Base-by-base conservation (phyloP, 2,329 filamentous ascomycete species). In the Colletotrichum tropicicola region DNA sequence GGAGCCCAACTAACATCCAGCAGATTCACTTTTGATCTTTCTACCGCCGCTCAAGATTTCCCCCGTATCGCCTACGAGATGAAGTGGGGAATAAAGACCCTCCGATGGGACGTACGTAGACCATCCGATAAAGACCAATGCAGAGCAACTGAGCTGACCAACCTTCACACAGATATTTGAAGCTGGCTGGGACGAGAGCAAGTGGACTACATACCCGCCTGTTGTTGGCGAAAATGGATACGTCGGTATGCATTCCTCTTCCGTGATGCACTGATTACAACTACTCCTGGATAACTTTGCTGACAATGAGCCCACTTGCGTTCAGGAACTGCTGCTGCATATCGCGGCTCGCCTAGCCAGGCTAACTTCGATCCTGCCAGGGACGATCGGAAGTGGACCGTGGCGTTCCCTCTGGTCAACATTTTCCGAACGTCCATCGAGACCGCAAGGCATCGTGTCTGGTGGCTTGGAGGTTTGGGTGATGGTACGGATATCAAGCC, bases 381-480 rank as follows among this genome's bases (percentile, higher is more conserved):
- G 77, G 3, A 79, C 77, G 8, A 77, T 4, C 35, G 17, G 9
- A 55, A 45, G 6, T 55, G 52, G 52, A 55, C 52, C 7, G 39
- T 21, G 3, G 39, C 39, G 17, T 45, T 55, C 27, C 52, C 52
- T 73, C 19, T 78, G 78, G 75, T 72, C 73, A 55, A 45, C 9
- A 55, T 45, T 15, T 55, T 55, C 28, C 27, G 52, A 0, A 45
- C 39, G 0, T 55, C 39, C 3, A 45, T 55, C 27, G 52, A 55
- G 28, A 55, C 52, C 1, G 27, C 32, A 70, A 74, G 48, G 71
- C 78, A 6, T 71, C 71, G 39, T 65, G 71, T 77, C 49, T 80
- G 77, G 74, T 82, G 79, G 79, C 78, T 82, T n/a, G 79, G 79
- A 3, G 77, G 78, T 57, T 73, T 81, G 12, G 76, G 78, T 6